Base-by-base conservation (phyloP, 371 early-diverging fungal genomes). In the Dichotomocladium elegans region DNA sequence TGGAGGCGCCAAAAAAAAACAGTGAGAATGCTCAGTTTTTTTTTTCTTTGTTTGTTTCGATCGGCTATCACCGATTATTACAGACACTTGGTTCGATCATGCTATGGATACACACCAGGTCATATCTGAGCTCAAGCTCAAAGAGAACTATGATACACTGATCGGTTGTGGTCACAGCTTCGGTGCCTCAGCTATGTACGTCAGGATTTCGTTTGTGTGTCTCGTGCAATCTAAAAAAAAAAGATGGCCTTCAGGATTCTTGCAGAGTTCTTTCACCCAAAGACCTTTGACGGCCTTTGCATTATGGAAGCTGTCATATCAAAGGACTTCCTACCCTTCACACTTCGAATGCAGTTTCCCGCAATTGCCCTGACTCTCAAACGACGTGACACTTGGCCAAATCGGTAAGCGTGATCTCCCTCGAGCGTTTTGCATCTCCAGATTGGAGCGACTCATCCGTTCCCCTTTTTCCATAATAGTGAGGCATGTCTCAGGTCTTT, bases 131-230 rank as follows among this genome's bases (percentile, higher is more conserved):
- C 41, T 70, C 34, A 57, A 58, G 8, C 41, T 70, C 17, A 57
- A 58, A 34, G 41, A 53, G 46, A 30, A 22, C n/a, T 61, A 71
- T 17, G 61, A 64, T 44, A 51, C 44, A 19, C 41, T 75, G 11
- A 55, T 75, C 35, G 70, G 70, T 25, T 49, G 72, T 22, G 76
- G 76, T 3, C 76, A 76, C 41, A 68, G 70, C 34, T 65, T 72
- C 52, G 72, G 76, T 21, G 75, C 61, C 11, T 66, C 69, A n/a
- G 47, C 64, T n/a, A 74, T 70, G 74, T 74, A 59, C 42, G 63
- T 15, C 24, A 48, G 11, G 10, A 33, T 9, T 28, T 14, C 26
- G 8, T 31, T 26, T 14, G 5, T 5, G 27, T 25, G n/a, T 46
- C 22, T 14, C 40, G 4, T 40, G n/a, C 14, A 5, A 40, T 33